These are phyloP conservation scores for Paralagenidium karlingii DNA, from an alignment of 352 stramenopile species.

Conservation along the genomic window DNA sequence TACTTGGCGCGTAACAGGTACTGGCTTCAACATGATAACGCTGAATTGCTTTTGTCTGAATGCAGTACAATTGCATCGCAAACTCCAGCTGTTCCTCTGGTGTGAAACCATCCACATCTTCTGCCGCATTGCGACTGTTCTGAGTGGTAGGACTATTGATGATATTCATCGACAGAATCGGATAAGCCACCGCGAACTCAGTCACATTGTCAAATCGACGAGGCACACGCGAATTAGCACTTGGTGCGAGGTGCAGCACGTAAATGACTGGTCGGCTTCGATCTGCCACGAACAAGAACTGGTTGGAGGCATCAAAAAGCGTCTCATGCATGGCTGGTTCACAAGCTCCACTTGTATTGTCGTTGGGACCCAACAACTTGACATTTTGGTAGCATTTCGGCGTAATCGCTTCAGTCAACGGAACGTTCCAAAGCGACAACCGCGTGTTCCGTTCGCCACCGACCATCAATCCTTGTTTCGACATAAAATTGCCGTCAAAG, in stretches of 20 bases:
- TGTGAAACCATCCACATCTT: too few relatives aligned
- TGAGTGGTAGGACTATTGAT: conserved; percentile 25
- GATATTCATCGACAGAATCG: conserved; percentile 61
- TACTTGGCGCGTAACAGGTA: conserved; percentile 35
- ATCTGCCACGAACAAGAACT: conserved; percentile 75
- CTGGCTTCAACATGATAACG: conserved; percentile 57
- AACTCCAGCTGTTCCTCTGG: conserved; percentile 20
- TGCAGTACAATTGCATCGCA: conserved; percentile 69
- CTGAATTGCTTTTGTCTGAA: conserved; percentile 78
- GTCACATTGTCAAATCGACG: conserved; percentile 69
- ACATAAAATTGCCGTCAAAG: conserved; percentile 30
- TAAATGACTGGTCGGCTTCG: conserved; percentile 45
- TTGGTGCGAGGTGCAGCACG: conserved; percentile 42
- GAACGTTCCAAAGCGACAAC: conserved; percentile 41
- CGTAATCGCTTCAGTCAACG: conserved; percentile 35
- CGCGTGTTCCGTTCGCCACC: conserved; percentile 53
- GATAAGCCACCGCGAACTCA: conserved; percentile 66
- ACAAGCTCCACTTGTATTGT: conserved; percentile 8
- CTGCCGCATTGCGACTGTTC: not conserved
- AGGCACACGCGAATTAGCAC: conserved; percentile 14
- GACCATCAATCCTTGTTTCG: conserved; percentile 38
- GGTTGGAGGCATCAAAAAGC: conserved; percentile 48
- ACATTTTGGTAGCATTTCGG: conserved; percentile 56
- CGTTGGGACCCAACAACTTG: conserved; percentile 17
- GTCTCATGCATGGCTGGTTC: conserved; percentile 31